Evolutionary conservation across 1,139 yeast genomes (phyloP).

Genomic region (Pichia sp.): DNA sequence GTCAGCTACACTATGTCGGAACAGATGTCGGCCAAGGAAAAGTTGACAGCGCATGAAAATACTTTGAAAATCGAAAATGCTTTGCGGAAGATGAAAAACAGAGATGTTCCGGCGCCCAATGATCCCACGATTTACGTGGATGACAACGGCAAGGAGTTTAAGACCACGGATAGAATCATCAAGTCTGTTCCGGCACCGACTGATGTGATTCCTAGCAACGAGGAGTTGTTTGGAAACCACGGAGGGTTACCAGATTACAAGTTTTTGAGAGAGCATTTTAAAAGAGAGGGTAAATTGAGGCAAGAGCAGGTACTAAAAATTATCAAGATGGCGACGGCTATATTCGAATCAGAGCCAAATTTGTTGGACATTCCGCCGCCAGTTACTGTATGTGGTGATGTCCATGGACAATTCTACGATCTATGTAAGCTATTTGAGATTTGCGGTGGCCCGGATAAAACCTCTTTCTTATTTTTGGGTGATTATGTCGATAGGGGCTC

Average conservation of each 20-base stretch:
- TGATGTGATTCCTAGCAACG: conserved; percentile 58
- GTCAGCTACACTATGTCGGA: background rate
- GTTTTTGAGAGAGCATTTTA: conserved; percentile 70
- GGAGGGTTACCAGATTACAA: conserved; percentile 70
- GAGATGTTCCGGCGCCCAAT: conserved; percentile 28
- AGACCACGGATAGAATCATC: conserved; percentile 69
- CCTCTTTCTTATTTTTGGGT: conserved; percentile 82
- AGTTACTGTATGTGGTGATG: conserved; percentile 92
- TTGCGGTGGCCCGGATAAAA: conserved; percentile 77
- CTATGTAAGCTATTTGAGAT: conserved; percentile 88
- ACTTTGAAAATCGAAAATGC: conserved; percentile 71
- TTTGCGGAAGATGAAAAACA: conserved; percentile 61
- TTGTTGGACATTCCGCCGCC: conserved; percentile 84
- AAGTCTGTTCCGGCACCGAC: conserved; percentile 68
- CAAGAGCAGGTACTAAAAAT: conserved; percentile 71
- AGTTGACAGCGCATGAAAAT: conserved; percentile 38
- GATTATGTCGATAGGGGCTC: conserved; percentile 97
- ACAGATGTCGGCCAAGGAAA: conserved; percentile 16
- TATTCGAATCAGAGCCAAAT: conserved; percentile 73
- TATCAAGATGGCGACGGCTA: conserved; percentile 59
- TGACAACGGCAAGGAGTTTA: conserved; percentile 64
- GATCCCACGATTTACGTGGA: conserved; percentile 57
- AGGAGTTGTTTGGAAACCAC: conserved; percentile 52
- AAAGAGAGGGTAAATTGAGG: conserved; percentile 73
- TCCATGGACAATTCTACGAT: conserved; percentile 94